Evolutionary conservation across 371 early-diverging fungal species (phyloP), one percentile per base, ranked within the genome.

Genomic region (Apophysomyces trapeziformis): DNA sequence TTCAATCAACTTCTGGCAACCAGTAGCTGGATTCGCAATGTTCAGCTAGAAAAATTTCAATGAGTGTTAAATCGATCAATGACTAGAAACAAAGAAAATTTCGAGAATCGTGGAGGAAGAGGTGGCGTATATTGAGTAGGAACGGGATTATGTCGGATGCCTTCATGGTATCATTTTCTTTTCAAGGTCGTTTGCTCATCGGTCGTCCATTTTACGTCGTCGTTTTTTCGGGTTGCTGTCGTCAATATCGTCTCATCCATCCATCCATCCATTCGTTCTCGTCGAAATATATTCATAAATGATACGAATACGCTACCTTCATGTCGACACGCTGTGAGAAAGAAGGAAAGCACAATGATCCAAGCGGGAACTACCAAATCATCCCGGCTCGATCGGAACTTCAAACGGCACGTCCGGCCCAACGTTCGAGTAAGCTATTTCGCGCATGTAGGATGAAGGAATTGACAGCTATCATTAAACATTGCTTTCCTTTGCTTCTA

Each of bases 1-100:
- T 73, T 98, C 97, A 83, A 98, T 88, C 79, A 91, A 85, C 92
- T 98, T 99, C 85, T 99, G 98, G 84, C 96, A 95, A 84, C 99
- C 99, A 85, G 96, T 95, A 85, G 95, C 94, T 86, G 98, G 98
- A 90, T 97, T 94, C 83, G 99, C 95, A 84, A 99, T 96, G 93
- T 97, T 98, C 82, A 99, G 85, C 97, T 99, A 79, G 32, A 21
- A 39, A 57, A 57, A 26, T 4, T 41, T 41, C 41, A 41, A 41
- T 41, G 21, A 21, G 54, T 50, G 1, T 21, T 45, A 18, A n/a
- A 21, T 21, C 54, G 21, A 26, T 50, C 4, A 50, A 50, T 18
- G 9, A 18, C 41, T 26, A 36, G 9, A 39, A 36, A 18, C 95
- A 81, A 93, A 96, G 21, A 16, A 72, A 65, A 63, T 46, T n/a